Base-by-base conservation (phyloP, 129 eudicot genomes). In the Heracleum sosnowskyi region DNA sequence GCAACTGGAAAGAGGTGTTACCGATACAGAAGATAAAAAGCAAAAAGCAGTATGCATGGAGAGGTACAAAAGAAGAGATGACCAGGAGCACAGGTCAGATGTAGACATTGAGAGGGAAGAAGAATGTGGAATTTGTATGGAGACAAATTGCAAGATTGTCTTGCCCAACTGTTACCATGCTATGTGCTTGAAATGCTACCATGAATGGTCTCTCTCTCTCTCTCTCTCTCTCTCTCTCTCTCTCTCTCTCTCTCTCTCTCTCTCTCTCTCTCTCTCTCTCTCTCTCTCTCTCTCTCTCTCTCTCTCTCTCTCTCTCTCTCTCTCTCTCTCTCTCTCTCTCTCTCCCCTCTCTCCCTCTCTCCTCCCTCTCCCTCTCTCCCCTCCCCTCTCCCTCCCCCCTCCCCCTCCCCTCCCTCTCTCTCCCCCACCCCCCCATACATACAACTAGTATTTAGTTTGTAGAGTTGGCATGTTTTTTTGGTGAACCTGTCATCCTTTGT, bases 51-150 rank as follows among this genome's bases (percentile, higher is more conserved):
- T 88, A 64, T 81, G 90, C 45, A 40, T 74, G 42, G 90, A 88
- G 41, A 81, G 81, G 80, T 90, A 80, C 80, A 85, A 84, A 66
- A 85, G 77, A 86, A 85, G 87, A 70, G 89, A 83, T 6, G 81
- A 82, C 15, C 87, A 80, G 11, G 83, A 74, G 53, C 84, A 77
- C 78, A 75, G 76, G 73, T 80, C 87, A 53, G 89, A 90, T 74
- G 8, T 78, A 40, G 90, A 86, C 63, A 81, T 74, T 70, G 96
- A 90, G 79, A 85, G 89, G 57, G 92, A 90, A 85, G 90, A 90
- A 46, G 96, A 90, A 81, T 90, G 96, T 68, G 92, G 96, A 55
- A 90, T 90, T 63, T 90, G 96, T 79, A 88, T 90, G 96, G 96
- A 90, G 81, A 80, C 83, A 66, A 87, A 88, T 24, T 86, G 86